Percentiles rank a stretch among this genome's conserved stretches.
Conservation (phyloP, 805 yeast genomes). For the Ogataea nonfermentans region DNA sequence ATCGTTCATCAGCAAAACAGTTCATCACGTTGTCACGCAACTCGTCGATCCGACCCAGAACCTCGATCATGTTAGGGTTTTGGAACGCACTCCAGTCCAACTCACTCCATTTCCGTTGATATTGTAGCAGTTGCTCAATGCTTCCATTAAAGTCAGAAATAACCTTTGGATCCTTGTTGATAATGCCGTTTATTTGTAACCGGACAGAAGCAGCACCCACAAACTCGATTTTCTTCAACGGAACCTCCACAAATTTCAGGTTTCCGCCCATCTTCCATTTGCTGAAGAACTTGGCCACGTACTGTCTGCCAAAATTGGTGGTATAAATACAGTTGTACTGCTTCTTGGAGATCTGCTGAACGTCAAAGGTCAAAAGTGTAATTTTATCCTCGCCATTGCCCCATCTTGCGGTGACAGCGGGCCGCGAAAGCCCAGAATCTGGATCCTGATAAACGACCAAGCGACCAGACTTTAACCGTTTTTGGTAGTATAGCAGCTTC, state of each 20-base stretch:
- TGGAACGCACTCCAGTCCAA: conserved; percentile 38
- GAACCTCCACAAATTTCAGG: conserved; percentile 37
- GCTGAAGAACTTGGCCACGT: conserved; percentile 37
- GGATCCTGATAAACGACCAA: conserved; percentile 55
- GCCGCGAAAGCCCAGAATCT: conserved; percentile 33
- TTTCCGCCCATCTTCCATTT: conserved; percentile 27
- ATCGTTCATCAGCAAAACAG: conserved; percentile 30
- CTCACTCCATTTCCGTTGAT: conserved; percentile 44
- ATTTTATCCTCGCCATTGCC: conserved; percentile 34
- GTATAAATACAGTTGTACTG: conserved; percentile 25
- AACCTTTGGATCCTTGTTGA: conserved; percentile 37
- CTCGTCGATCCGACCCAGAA: conserved; percentile 38
- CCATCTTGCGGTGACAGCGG: conserved; percentile 56
- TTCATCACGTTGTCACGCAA: conserved; percentile 22
- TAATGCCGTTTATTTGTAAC: conserved; percentile 34
- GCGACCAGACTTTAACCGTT: conserved; percentile 52
- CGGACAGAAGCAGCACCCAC: conserved; percentile 40
- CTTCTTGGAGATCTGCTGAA: conserved; percentile 26
- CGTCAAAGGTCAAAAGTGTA: conserved; percentile 45
- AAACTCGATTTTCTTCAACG: conserved; percentile 42
- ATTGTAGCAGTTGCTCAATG: conserved; percentile 36
- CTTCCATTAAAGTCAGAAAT: conserved; percentile 38
- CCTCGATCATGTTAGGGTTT: conserved; percentile 36
- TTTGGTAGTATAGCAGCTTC: conserved; percentile 46
- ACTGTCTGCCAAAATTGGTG: conserved; percentile 29